A percentile compares a stretch with the other conserved stretches of the same genome.
Conservation (phyloP, 257 asterid genomes). For the Vinca minor region DNA sequence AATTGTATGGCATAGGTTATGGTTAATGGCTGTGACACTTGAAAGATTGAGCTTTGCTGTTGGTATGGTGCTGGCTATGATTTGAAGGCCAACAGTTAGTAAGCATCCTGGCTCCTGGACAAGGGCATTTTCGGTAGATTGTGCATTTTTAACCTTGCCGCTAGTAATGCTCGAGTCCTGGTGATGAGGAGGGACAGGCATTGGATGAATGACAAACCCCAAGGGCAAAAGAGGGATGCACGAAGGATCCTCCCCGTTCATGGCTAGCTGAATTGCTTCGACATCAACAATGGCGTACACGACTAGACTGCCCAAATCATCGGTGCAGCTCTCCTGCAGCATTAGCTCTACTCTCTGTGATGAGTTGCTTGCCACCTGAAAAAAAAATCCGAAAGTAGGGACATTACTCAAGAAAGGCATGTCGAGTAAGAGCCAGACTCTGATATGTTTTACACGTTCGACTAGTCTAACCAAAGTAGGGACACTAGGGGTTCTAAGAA, state of each 20-base stretch:
- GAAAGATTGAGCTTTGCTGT: constrained; percentile 75
- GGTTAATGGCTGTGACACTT: constrained; percentile 65
- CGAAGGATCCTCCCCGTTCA: constrained; percentile 86
- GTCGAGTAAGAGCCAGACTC: no score
- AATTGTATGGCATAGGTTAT: constrained; percentile 56
- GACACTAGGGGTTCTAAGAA: no score
- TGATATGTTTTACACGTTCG: no score
- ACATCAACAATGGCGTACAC: constrained; percentile 80
- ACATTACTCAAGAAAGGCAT: no score
- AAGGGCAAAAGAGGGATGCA: constrained; percentile 75
- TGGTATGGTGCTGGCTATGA: constrained; percentile 70
- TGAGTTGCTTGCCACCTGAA: constrained; percentile 91
- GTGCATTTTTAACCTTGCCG: no score
- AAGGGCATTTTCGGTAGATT: no score
- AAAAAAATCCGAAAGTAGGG: no score
- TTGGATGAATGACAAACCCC: constrained; percentile 65
- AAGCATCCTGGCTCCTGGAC: constrained; percentile 63
- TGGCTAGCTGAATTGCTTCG: constrained; percentile 75
- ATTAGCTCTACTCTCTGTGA: constrained; percentile 83
- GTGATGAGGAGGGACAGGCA: constrained; percentile 10
- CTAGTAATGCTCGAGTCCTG: constrained; percentile 5
- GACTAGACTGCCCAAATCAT: constrained; percentile 72
- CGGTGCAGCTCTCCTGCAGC: constrained; percentile 90
- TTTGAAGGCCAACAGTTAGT: constrained; percentile 74
- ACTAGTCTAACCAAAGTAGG: no score